phyloP scores from a whole-genome alignment of 106 monocot species.

The Ottelia alismoides region DNA sequence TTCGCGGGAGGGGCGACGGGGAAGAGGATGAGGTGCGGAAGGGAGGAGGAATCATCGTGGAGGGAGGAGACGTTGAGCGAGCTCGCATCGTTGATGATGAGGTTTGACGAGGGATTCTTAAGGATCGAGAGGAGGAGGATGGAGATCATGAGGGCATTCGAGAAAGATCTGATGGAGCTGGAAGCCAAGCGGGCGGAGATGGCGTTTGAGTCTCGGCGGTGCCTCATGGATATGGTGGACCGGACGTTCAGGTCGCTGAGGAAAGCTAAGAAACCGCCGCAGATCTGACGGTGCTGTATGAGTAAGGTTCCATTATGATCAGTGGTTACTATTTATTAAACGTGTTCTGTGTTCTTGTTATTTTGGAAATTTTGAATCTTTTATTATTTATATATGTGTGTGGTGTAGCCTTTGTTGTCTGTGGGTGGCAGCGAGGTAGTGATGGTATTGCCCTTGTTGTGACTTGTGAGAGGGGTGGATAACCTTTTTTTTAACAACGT shows the following conservation, averaged over 20 bases:
- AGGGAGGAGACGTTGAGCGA: constrained; percentile 2
- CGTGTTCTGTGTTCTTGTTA: no score
- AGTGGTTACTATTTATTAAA: no score
- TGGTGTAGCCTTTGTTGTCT: no score
- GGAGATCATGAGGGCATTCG: constrained; percentile 60
- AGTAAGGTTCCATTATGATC: no score
- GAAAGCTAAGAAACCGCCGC: constrained; percentile 26
- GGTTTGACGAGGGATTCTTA: constrained; percentile 36
- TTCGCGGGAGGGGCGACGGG: not conserved
- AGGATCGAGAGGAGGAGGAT: constrained; percentile 70
- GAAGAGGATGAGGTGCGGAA: not conserved
- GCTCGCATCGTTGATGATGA: constrained; percentile 31
- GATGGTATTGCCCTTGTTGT: no score
- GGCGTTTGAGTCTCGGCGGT: constrained; percentile 41
- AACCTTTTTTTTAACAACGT: no score
- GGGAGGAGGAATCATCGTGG: not conserved
- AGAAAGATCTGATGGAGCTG: constrained; percentile 64
- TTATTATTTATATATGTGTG: no score
- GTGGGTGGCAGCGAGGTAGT: no score
- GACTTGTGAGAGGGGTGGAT: no score
- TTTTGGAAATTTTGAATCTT: no score
- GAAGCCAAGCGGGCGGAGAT: constrained; percentile 51
- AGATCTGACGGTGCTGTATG: no score
- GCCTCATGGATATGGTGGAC: constrained; percentile 28
- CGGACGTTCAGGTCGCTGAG: constrained; percentile 19